Evolutionary conservation across 208 protist genomes (phyloP), one percentile per base, ranked within the genome.

Genomic region (Endotrypanum monterogeii): DNA sequence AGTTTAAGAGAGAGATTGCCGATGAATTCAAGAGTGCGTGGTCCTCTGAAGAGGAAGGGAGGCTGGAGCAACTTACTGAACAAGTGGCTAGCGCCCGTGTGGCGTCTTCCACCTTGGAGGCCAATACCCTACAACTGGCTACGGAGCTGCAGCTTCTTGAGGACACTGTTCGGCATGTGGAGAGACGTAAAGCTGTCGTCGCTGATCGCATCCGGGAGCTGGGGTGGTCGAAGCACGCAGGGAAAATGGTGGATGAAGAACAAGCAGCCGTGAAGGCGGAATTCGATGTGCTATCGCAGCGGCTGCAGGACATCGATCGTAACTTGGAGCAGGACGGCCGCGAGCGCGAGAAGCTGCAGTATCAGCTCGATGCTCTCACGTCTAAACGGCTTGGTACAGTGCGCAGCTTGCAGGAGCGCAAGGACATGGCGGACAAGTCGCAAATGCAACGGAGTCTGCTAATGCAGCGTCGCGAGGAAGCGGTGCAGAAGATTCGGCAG

Each of bases 401-500:
- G 12, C 76, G 78, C 30, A 82, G 71, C 25, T 60, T 87, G n/a
- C 84, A 95, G 75, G 86, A 94, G 67, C 74, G 80, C 16, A 89
- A 87, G 63, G 91, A 89, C 35, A 28, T 80, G 57, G 79, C 93
- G 30, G 89, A 92, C 66, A 80, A 76, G 65, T 82, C 73, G 7
- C 85, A 94, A 62, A 78, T 86, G 58, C 83, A 96, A 58, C 88
- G 88, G 28, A 87, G 70, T 46, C 76, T 95, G 61, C 84, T 94
- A 44, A 25, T 93, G 41, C 86, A 95, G 67, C 88, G 92, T 23
- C 79, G 87, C 28, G 97, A 99, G 37, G 95, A 98, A 48, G 83
- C 86, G 37, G 67, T 86, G 28, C 69, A 89, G 30, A 97, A 99
- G 83, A 96, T 99, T 39, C 87, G 93, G 11, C 84, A 97, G 71